Percentiles rank a stretch among this genome's conserved stretches.
Conservation (phyloP, 176 grass and related monocot species). For the Musa itinerans region DNA sequence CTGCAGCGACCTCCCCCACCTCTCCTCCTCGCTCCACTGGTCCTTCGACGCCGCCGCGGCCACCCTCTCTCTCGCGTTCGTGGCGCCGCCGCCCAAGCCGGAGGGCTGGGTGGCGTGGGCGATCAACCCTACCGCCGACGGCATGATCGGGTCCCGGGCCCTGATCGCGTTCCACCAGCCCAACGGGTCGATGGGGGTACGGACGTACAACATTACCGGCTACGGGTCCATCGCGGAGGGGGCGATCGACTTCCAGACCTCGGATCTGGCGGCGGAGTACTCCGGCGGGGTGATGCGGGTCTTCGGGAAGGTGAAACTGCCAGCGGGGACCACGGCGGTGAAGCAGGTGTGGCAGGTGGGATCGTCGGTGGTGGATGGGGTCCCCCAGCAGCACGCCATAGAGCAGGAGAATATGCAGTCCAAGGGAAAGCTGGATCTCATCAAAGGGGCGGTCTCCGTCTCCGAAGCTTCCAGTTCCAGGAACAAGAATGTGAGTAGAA, state of each 20-base stretch:
- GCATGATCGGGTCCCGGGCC: constrained; percentile 52
- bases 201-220: constrained; percentile 52
- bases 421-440: constrained; percentile 31
- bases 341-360: constrained; percentile 81
- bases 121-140: constrained; percentile 44
- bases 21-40: constrained; percentile 49
- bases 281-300: constrained; percentile 36
- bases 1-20: constrained; percentile 28
- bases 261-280: constrained; percentile 44
- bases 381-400: constrained; percentile 40
- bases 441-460: constrained; percentile 6
- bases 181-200: constrained; percentile 20
- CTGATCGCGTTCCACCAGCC: constrained; percentile 28
- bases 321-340: constrained; percentile 14
- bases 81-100: constrained; percentile 10
- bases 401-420: constrained; percentile 28
- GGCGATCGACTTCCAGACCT: constrained; percentile 38
- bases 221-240: constrained; percentile 4
- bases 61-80: constrained; percentile 47
- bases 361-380: constrained; percentile 21
- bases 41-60: constrained; percentile 24
- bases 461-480: not conserved
- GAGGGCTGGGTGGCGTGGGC: constrained; percentile 56
- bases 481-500: not conserved
- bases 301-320: constrained; percentile 54